phyloP scores from a whole-genome alignment of 441 rosid species.

The Gossypium gossypioides region DNA sequence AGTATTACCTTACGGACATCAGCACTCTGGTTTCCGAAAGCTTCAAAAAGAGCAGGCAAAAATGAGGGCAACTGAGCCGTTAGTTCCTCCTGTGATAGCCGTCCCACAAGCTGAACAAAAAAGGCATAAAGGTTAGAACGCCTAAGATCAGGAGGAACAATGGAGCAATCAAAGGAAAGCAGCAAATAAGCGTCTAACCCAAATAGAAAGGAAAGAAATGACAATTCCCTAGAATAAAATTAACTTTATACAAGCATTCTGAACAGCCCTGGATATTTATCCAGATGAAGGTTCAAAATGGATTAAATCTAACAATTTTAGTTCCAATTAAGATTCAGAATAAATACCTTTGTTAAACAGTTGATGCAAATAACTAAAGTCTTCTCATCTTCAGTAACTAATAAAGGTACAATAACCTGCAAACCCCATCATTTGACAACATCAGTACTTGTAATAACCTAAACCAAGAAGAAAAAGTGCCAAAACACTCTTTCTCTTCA shows the following conservation, averaged over 20 bases:
- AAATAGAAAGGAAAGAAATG: not conserved
- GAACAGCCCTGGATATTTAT: not conserved
- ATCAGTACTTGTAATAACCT: conserved; percentile 9
- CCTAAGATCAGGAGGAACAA: not conserved
- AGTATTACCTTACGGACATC: conserved; percentile 85
- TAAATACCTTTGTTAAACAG: conserved; percentile 79
- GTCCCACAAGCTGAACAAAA: conserved; percentile 67
- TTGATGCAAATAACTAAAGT: conserved; percentile 85
- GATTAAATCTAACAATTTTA: not conserved
- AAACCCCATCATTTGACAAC: conserved; percentile 13
- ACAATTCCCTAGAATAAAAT: not conserved
- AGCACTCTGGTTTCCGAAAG: conserved; percentile 91
- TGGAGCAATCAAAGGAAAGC: not conserved
- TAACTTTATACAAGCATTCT: not conserved
- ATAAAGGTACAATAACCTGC: conserved; percentile 79
- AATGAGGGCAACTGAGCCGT: conserved; percentile 74
- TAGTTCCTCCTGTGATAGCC: conserved; percentile 80
- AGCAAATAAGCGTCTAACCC: not conserved
- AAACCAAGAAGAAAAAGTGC: not conserved
- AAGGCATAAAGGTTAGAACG: conserved; percentile 2
- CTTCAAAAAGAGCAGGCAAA: conserved; percentile 88
- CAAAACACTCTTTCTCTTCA: not conserved
- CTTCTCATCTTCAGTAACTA: conserved; percentile 91
- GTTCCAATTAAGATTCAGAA: not conserved
- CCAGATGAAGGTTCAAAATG: not conserved